Conservation (phyloP, 768 basidiomycete genomes). For the Holtermannia corniformis region DNA sequence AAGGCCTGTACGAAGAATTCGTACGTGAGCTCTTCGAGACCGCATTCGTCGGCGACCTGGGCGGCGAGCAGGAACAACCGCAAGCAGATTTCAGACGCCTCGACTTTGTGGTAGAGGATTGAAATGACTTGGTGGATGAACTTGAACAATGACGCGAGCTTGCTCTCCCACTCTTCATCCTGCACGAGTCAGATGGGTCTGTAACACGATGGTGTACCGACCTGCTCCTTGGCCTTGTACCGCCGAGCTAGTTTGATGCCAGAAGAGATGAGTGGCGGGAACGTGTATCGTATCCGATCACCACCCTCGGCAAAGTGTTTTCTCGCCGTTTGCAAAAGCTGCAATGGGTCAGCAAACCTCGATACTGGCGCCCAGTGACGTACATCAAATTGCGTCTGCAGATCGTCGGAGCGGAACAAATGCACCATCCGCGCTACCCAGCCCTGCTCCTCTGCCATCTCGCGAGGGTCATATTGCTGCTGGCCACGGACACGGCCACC, state of each 20-base stretch:
- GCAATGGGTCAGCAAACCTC: background rate
- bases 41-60: constrained; percentile 88
- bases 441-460: constrained; percentile 95
- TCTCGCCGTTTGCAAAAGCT: constrained; percentile 86
- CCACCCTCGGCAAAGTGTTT: constrained; percentile 76
- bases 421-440: constrained; percentile 99
- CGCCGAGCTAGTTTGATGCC: constrained; percentile 85
- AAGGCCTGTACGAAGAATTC: constrained; percentile 98
- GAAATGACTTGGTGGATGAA: constrained; percentile 89
- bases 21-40: constrained; percentile 90
- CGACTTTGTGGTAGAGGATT: constrained; percentile 84
- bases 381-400: constrained; percentile 85
- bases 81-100: constrained; percentile 68
- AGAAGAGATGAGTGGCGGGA: constrained; percentile 89
- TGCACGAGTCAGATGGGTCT: constrained; percentile 31
- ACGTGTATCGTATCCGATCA: constrained; percentile 91
- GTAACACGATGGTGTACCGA: constrained; percentile 45
- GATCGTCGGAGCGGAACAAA: constrained; percentile 75
- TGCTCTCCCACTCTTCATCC: constrained; percentile 79
- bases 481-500: constrained; percentile 37
- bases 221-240: constrained; percentile 52
- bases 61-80: constrained; percentile 92
- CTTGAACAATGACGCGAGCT: constrained; percentile 80
- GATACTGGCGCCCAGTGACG: too few relatives aligned
- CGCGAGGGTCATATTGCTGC: constrained; percentile 59